A percentile compares a stretch with the other conserved stretches of the same genome.
Evolutionary conservation across 2,329 filamentous ascomycete genomes (phyloP).

Genomic region (Neoarthrinium moseri): DNA sequence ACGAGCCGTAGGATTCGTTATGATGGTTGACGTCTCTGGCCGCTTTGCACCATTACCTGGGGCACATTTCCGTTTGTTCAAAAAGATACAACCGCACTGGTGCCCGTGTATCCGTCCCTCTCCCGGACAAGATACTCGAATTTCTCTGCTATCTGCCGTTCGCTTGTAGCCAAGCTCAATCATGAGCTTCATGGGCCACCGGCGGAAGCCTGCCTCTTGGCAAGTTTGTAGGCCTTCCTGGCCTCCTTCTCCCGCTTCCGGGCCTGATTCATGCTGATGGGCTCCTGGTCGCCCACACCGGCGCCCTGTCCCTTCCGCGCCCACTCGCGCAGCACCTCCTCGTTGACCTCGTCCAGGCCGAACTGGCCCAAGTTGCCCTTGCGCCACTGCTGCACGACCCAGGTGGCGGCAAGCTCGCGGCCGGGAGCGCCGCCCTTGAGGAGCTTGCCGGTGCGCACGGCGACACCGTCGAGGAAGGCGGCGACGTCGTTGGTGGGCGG

Average conservation of each 20-base stretch:
- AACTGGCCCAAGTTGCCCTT: slow-evolving; percentile 74
- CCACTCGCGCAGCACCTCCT: slow-evolving; percentile 47
- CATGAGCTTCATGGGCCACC: not conserved
- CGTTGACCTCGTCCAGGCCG: slow-evolving; percentile 72
- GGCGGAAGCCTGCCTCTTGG: slow-evolving; percentile 29
- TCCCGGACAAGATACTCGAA: too few species aligned
- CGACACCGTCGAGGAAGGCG: slow-evolving; percentile 69
- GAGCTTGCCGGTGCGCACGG: slow-evolving; percentile 72
- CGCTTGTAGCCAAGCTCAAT: too few species aligned
- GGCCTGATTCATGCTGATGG: slow-evolving; percentile 65
- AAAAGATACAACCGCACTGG: too few species aligned
- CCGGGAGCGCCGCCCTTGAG: slow-evolving; percentile 70
- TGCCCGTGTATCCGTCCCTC: too few species aligned
- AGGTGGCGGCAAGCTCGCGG: slow-evolving; percentile 70
- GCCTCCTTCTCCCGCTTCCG: slow-evolving; percentile 64
- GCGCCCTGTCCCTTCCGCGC: slow-evolving; percentile 20
- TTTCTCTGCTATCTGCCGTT: too few species aligned
- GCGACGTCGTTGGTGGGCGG: slow-evolving; percentile 81
- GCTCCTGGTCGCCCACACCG: slow-evolving; percentile 42
- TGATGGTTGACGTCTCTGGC: too few species aligned
- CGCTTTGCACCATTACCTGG: too few species aligned
- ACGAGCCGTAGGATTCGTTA: too few species aligned
- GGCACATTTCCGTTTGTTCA: too few species aligned
- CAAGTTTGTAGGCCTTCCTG: slow-evolving; percentile 36
- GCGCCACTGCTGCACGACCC: slow-evolving; percentile 81